phyloP scores from a whole-genome alignment of 2,329 filamentous ascomycete genomes.

The Trichophaea hybrida region DNA sequence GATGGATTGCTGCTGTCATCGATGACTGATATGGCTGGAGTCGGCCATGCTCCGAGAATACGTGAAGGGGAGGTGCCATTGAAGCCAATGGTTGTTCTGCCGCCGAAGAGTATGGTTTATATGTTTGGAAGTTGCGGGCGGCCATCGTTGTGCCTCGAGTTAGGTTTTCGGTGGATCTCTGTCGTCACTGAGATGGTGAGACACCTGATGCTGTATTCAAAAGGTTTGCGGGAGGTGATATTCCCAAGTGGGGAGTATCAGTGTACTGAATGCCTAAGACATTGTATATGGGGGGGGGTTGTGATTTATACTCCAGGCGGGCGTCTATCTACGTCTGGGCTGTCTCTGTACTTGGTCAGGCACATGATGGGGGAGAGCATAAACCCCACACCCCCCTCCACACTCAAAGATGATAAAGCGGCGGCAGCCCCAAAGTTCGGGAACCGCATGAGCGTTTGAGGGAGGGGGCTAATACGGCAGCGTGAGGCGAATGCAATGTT shows the following conservation, averaged over 20 bases:
- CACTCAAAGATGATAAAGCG: too few species aligned
- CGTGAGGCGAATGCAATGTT: neutral
- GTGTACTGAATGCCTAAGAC: neutral
- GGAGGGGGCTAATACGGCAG: too few species aligned
- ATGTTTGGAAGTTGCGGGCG: slow-evolving; percentile 5
- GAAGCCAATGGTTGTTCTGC: slow-evolving; percentile 20
- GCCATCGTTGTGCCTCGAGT: neutral
- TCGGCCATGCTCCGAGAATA: neutral
- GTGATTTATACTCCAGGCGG: slow-evolving; percentile 1
- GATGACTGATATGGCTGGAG: neutral
- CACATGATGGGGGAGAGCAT: neutral
- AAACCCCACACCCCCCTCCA: neutral
- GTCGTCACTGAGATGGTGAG: neutral
- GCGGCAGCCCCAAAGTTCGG: slow-evolving; percentile 1
- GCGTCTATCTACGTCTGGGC: neutral
- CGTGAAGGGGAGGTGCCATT: slow-evolving; percentile 15
- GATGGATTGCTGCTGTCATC: neutral
- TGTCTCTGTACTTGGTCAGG: neutral
- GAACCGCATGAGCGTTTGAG: neutral
- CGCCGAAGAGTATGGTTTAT: slow-evolving; percentile 18
- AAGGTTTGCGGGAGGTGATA: neutral
- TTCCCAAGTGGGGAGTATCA: neutral
- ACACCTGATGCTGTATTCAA: neutral
- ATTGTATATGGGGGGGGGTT: neutral
- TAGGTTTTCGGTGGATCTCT: neutral